Conservation (phyloP, 768 basidiomycete genomes). For the Phaeotremella fagi region DNA sequence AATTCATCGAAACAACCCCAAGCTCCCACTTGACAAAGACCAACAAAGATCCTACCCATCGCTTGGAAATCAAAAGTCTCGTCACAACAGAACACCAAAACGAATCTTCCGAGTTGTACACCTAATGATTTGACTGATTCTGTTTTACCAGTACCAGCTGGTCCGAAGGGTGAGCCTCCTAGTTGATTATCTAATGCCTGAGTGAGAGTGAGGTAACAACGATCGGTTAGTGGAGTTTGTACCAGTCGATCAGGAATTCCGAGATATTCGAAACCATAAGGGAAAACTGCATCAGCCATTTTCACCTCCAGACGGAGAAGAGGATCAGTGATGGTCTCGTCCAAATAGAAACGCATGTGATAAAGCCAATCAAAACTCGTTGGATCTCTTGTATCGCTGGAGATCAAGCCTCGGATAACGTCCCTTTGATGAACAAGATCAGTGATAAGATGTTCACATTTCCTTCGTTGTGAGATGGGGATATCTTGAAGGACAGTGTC, state of each 20-base stretch:
- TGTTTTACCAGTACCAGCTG: slow-evolving; percentile 98
- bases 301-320: slow-evolving; percentile 73
- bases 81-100: slow-evolving; percentile 99
- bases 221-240: slow-evolving; percentile 94
- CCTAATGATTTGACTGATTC: slow-evolving; percentile 99
- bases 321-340: slow-evolving; percentile 64
- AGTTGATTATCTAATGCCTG: slow-evolving; percentile 92
- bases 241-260: slow-evolving; percentile 95
- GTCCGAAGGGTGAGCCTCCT: slow-evolving; percentile 96
- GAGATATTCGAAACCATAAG: slow-evolving; percentile 98
- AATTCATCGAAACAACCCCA: slow-evolving; percentile 66
- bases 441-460: slow-evolving; percentile 97
- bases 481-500: slow-evolving; percentile 92
- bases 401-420: slow-evolving; percentile 74
- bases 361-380: slow-evolving; percentile 87
- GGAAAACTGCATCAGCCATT: slow-evolving; percentile 86
- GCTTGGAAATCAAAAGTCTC: slow-evolving; percentile 99
- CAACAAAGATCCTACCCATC: slow-evolving; percentile 98
- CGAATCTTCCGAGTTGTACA: slow-evolving; percentile 93
- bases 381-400: slow-evolving; percentile 60
- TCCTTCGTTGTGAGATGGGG: slow-evolving; percentile 81
- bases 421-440: slow-evolving; percentile 98
- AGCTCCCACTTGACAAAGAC: slow-evolving; percentile 96
- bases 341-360: slow-evolving; percentile 97
- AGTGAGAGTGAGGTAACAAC: slow-evolving; percentile 91